phyloP scores from a whole-genome alignment of 306 rosid species.

The Cicer cuneatum region DNA sequence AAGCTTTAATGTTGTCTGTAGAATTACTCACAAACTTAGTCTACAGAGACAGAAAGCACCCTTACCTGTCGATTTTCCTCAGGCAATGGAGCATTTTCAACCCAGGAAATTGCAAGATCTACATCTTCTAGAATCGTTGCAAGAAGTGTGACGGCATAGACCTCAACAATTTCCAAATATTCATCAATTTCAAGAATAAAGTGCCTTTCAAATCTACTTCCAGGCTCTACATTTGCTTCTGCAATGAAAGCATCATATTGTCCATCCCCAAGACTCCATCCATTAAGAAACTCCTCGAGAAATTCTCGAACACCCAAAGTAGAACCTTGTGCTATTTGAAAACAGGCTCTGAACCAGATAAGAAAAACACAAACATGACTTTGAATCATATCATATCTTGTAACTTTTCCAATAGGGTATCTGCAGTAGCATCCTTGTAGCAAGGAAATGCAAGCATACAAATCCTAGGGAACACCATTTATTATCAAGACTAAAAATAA shows the following conservation, averaged over 20 bases:
- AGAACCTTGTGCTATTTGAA: conserved; percentile 64
- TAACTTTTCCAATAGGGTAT: conserved; percentile 16
- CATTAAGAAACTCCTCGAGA: conserved; percentile 70
- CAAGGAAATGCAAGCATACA: neutral
- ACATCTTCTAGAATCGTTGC: conserved; percentile 54
- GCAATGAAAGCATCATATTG: conserved; percentile 50
- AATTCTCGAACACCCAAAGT: conserved; percentile 49
- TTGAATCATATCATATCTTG: neutral
- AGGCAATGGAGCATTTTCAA: conserved; percentile 75
- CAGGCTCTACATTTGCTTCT: conserved; percentile 47
- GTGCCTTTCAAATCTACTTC: conserved; percentile 19
- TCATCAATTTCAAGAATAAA: conserved; percentile 56
- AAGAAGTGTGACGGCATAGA: conserved; percentile 60
- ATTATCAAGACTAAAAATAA: neutral
- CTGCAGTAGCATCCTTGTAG: neutral
- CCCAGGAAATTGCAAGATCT: conserved; percentile 75
- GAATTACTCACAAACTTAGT: neutral
- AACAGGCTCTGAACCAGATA: conserved; percentile 61
- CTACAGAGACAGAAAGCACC: neutral
- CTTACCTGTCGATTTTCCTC: conserved; percentile 73
- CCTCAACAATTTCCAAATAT: conserved; percentile 74
- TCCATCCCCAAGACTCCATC: conserved; percentile 70
- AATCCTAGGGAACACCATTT: conserved; percentile 9
- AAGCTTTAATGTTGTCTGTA: neutral
- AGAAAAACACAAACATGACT: neutral